Evolutionary conservation across 140 eudicot genomes (phyloP).

Genomic region (Bidens hawaiensis): DNA sequence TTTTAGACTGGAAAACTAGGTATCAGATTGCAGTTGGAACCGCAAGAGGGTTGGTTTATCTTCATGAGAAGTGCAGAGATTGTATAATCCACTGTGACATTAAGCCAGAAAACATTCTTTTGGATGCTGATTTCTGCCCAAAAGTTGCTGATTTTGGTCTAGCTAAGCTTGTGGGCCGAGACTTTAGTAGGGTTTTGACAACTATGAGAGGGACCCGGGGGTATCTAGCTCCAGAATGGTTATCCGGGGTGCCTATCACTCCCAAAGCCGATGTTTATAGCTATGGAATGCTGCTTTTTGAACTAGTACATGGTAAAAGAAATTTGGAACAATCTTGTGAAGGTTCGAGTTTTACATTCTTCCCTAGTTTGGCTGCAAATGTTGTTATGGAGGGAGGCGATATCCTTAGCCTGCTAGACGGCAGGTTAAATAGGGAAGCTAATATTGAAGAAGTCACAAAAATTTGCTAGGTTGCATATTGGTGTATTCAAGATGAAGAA

Average conservation of each 20-base stretch:
- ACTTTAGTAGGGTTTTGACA: conserved; percentile 70
- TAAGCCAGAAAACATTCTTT: conserved; percentile 77
- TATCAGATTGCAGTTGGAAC: conserved; percentile 63
- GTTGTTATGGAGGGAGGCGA: conserved; percentile 44
- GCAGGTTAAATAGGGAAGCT: conserved; percentile 32
- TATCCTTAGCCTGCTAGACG: conserved; percentile 45
- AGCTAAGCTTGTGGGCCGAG: conserved; percentile 81
- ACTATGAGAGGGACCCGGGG: conserved; percentile 80
- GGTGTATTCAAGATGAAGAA: conserved; percentile 77
- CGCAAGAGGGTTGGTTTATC: conserved; percentile 73
- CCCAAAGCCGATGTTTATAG: conserved; percentile 80
- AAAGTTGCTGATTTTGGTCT: conserved; percentile 79
- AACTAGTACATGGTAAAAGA: conserved; percentile 53
- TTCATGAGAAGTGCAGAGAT: conserved; percentile 74
- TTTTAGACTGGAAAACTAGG: conserved; percentile 56
- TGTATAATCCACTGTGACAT: conserved; percentile 79
- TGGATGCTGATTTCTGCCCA: conserved; percentile 52
- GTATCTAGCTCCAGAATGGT: conserved; percentile 81
- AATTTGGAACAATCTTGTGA: conserved; percentile 37
- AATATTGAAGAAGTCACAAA: conserved; percentile 36
- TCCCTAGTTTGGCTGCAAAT: conserved; percentile 51
- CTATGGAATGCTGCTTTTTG: conserved; percentile 80
- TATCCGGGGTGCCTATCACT: conserved; percentile 70
- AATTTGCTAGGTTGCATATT: conserved; percentile 48
- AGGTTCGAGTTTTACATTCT: conserved; percentile 36